Conservation (phyloP, 202 grass and related monocot genomes). For the Digitaria exilis region DNA sequence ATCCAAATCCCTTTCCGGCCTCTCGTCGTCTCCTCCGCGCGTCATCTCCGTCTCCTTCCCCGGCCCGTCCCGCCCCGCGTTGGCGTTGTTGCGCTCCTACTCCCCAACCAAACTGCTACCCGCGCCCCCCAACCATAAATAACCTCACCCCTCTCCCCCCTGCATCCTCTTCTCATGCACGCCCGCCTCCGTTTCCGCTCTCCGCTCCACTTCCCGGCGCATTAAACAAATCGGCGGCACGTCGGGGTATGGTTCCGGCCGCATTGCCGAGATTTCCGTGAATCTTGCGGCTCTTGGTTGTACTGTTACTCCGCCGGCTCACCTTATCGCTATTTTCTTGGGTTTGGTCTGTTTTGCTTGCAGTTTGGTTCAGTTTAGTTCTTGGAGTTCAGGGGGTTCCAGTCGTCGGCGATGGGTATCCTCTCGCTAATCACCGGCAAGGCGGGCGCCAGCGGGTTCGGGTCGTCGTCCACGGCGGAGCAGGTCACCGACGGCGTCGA, state of each 20-base stretch:
- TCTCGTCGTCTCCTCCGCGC: not conserved
- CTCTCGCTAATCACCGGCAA: constrained; percentile 67
- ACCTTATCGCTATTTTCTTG: constrained; percentile 12
- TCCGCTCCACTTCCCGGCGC: not conserved
- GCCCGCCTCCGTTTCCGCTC: not conserved
- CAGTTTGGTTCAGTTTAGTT: not conserved
- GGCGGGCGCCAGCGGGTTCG: constrained; percentile 74
- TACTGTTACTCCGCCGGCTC: not conserved
- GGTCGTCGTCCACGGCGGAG: constrained; percentile 83
- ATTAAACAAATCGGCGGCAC: constrained; percentile 22
- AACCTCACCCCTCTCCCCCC: not conserved
- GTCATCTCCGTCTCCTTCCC: not conserved
- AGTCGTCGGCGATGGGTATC: constrained; percentile 68
- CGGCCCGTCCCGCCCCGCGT: not conserved
- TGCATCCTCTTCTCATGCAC: constrained; percentile 23
- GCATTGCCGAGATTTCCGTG: constrained; percentile 12
- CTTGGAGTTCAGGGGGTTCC: not conserved
- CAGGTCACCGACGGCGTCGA: constrained; percentile 76
- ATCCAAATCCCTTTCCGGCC: constrained; percentile 5
- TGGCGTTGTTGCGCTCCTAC: constrained; percentile 36
- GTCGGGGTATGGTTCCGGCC: not conserved
- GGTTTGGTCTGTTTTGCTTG: not conserved
- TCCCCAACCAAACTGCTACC: constrained; percentile 39
- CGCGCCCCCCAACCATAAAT: constrained; percentile 49
- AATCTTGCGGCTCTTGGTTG: constrained; percentile 8